Percentiles rank a stretch among this genome's conserved stretches.
Evolutionary conservation across 1,139 yeast species (phyloP).

Genomic region (Yamadazyma songkhlaensis): DNA sequence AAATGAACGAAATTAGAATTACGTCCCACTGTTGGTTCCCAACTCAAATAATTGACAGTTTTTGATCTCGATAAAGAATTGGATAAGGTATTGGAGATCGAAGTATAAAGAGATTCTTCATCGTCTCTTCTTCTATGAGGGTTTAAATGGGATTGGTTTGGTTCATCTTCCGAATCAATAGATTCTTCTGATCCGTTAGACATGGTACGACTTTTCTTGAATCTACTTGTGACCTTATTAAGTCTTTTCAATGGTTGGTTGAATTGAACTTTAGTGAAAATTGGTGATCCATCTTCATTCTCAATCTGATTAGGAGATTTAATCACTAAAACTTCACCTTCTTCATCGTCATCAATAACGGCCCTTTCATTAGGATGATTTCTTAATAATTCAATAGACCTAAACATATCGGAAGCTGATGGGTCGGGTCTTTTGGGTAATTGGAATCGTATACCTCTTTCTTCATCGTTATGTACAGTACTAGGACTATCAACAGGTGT

Average conservation of each 20-base stretch:
- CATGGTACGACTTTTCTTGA: conserved; percentile 14
- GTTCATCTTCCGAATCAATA: conserved; percentile 21
- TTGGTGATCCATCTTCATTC: conserved; percentile 29
- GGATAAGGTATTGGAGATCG: conserved; percentile 10
- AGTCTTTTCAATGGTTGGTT: conserved; percentile 13
- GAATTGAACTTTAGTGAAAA: conserved; percentile 30
- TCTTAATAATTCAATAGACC: conserved; percentile 78
- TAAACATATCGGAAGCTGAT: conserved; percentile 79
- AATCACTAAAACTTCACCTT: conserved; percentile 65
- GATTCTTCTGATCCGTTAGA: conserved; percentile 13
- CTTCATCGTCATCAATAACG: conserved; percentile 9
- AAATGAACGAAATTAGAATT: conserved; percentile 87
- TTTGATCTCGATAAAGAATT: conserved; percentile 25
- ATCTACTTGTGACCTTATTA: conserved; percentile 22
- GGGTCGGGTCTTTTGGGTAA: conserved; percentile 48
- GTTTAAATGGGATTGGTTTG: conserved; percentile 13
- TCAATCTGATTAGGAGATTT: conserved; percentile 76
- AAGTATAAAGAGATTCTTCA: conserved; percentile 10
- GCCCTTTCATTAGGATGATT: conserved; percentile 11
- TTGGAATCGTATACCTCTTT: conserved; percentile 32
- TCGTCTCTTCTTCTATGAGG: conserved; percentile 17
- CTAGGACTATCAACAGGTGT: neutral
- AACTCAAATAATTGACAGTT: conserved; percentile 72
- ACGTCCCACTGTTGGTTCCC: conserved; percentile 93
- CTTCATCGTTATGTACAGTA: neutral